A percentile compares a stretch with the other conserved stretches of the same genome.
These are phyloP conservation scores for Phytophthora palmivora DNA, from an alignment of 352 stramenopile genomes.

Conservation along the genomic window DNA sequence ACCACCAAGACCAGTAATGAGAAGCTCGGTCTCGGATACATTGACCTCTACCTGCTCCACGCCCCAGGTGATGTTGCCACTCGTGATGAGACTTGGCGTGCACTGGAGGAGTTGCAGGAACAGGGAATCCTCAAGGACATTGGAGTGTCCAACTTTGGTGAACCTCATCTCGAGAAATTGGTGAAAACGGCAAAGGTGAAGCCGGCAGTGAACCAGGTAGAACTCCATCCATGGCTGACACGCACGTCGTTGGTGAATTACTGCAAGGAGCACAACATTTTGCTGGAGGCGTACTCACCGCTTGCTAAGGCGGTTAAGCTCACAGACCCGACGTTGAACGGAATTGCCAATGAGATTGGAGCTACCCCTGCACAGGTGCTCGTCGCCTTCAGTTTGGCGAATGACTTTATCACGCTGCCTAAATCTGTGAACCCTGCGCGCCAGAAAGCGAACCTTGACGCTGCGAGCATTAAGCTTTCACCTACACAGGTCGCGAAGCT, in stretches of 20 bases:
- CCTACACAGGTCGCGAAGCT: conserved; percentile 40
- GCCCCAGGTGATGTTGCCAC: conserved; percentile 57
- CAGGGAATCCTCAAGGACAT: conserved; percentile 79
- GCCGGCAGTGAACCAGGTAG: conserved; percentile 87
- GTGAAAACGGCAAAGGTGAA: conserved; percentile 59
- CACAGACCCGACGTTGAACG: no score
- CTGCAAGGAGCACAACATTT: conserved; percentile 59
- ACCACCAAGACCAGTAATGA: conserved; percentile 53
- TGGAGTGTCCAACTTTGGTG: conserved; percentile 88
- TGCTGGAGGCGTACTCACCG: conserved; percentile 68
- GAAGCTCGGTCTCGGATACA: conserved; percentile 71
- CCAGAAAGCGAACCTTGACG: conserved; percentile 57
- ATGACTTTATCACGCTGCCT: conserved; percentile 60
- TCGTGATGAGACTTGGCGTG: conserved; percentile 56
- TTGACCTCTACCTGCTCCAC: conserved; percentile 84
- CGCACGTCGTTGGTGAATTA: conserved; percentile 67
- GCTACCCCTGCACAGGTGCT: conserved; percentile 48
- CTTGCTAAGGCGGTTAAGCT: conserved; percentile 49
- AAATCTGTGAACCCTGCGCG: conserved; percentile 55
- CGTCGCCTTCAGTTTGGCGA: conserved; percentile 64
- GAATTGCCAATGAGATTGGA: conserved; percentile 28
- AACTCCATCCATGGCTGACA: conserved; percentile 80
- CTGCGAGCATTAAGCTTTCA: conserved; percentile 40
- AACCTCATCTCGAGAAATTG: conserved; percentile 82
- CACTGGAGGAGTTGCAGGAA: conserved; percentile 59